These are phyloP conservation scores for Lophiotrema nucula DNA, from an alignment of 495 filamentous ascomycete genomes.

Conservation along the genomic window DNA sequence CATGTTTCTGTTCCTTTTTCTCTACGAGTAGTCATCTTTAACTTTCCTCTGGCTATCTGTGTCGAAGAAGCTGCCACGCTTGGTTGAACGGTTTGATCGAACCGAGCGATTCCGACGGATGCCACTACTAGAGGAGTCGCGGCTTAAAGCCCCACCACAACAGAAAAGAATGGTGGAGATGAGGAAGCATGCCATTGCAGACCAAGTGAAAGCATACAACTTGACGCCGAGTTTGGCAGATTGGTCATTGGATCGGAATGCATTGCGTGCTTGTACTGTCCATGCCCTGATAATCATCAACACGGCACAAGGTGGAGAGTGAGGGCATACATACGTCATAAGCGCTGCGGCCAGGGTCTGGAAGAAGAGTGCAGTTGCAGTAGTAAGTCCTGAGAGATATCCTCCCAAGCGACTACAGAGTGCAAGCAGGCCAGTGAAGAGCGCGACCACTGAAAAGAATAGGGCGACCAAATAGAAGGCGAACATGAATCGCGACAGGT, in stretches of 20 bases:
- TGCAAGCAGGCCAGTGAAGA: conserved; percentile 62
- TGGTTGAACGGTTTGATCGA: conserved; percentile 39
- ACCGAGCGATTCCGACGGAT: conserved; percentile 46
- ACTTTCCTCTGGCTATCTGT: conserved; percentile 54
- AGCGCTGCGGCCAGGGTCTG: conserved; percentile 61
- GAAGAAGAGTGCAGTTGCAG: conserved; percentile 59
- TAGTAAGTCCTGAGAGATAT: conserved; percentile 57
- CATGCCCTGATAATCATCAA: conserved; percentile 53
- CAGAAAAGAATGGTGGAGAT: conserved; percentile 73
- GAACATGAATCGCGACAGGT: conserved; percentile 67
- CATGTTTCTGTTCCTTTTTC: too few relatives aligned
- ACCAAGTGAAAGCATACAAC: conserved; percentile 86
- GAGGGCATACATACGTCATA: conserved; percentile 67
- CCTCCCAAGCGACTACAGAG: conserved; percentile 61
- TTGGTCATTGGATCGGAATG: conserved; percentile 60
- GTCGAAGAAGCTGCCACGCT: conserved; percentile 52
- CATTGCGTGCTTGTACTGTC: conserved; percentile 73
- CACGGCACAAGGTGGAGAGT: background rate
- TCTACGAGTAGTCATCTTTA: conserved; percentile 64
- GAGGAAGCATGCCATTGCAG: conserved; percentile 65
- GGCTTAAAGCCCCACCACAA: conserved; percentile 45
- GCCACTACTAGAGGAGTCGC: conserved; percentile 10
- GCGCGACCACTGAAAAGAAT: conserved; percentile 60
- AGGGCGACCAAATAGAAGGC: conserved; percentile 69
- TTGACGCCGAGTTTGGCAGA: conserved; percentile 64